Evolutionary conservation across 75 land plant genomes (phyloP).

Genomic region (Sequoia sempervirens): DNA sequence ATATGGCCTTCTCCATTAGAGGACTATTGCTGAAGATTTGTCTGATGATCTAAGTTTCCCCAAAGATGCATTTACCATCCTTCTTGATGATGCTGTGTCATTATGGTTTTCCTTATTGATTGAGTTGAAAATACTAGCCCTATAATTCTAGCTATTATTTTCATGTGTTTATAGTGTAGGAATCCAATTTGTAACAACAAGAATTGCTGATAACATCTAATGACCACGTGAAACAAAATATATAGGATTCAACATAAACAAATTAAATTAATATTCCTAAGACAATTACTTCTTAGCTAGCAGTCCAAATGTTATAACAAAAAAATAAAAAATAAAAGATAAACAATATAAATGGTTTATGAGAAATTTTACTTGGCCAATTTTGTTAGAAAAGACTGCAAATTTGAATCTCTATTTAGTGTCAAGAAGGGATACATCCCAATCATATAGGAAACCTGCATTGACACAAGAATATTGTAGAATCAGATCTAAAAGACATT

Average conservation of each 20-base stretch:
- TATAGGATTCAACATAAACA: neutral
- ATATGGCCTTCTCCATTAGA: too few species aligned
- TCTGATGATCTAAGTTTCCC: too few species aligned
- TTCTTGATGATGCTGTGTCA: too few species aligned
- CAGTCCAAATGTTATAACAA: neutral
- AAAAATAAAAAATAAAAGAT: neutral
- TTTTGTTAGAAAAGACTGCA: conserved; percentile 46
- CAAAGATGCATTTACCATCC: too few species aligned
- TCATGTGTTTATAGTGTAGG: neutral
- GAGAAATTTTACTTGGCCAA: conserved; percentile 35
- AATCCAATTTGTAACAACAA: neutral
- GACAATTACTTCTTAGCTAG: neutral
- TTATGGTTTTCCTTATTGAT: too few species aligned
- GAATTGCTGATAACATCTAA: neutral
- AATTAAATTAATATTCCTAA: neutral
- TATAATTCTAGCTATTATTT: too few species aligned
- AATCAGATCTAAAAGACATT: neutral
- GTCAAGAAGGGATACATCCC: conserved; percentile 80
- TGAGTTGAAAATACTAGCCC: too few species aligned
- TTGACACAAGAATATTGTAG: neutral
- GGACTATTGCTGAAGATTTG: too few species aligned
- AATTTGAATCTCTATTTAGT: conserved; percentile 39
- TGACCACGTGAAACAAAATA: neutral
- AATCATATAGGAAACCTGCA: conserved; percentile 57
- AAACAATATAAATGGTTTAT: neutral